Conservation (phyloP, 1,139 yeast genomes). For the Entelexis sorbosivorans region DNA sequence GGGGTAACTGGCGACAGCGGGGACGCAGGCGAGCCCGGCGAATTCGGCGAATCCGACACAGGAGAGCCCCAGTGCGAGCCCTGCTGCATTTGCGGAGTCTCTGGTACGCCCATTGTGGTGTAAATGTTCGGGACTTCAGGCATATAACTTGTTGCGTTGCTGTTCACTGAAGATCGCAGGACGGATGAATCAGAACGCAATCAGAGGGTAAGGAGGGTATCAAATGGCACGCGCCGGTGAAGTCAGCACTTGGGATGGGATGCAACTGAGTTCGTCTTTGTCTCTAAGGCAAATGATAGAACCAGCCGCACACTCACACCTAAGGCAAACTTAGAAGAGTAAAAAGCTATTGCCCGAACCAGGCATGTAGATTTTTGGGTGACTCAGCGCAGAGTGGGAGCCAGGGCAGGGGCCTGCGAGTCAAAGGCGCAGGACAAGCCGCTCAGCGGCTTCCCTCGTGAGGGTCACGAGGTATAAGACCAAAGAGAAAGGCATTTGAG, state of each 20-base stretch:
- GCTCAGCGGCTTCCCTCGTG: background rate
- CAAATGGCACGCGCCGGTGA: background rate
- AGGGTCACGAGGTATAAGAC: no score
- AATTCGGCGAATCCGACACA: conserved; percentile 5
- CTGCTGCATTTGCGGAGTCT: conserved; percentile 11
- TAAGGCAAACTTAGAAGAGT: background rate
- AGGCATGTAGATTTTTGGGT: conserved; percentile 3
- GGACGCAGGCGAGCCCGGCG: conserved; percentile 12
- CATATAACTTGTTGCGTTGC: background rate
- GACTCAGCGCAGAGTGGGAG: background rate
- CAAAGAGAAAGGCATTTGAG: no score
- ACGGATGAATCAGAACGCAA: background rate
- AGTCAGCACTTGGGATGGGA: background rate
- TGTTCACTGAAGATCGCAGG: background rate
- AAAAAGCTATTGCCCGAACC: background rate
- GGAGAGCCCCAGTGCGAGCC: conserved; percentile 8
- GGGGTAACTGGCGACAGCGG: conserved; percentile 11
- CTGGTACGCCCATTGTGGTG: background rate
- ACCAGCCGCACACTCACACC: background rate
- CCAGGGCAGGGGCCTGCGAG: background rate
- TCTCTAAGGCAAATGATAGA: background rate
- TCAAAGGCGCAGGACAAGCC: background rate
- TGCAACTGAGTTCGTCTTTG: background rate
- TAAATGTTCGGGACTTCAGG: background rate
- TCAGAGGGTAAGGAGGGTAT: background rate